Percentiles rank a stretch among this genome's conserved stretches.
These are phyloP conservation scores for Candida labiduridarum DNA, from an alignment of 1,139 yeast genomes.

Conservation along the genomic window DNA sequence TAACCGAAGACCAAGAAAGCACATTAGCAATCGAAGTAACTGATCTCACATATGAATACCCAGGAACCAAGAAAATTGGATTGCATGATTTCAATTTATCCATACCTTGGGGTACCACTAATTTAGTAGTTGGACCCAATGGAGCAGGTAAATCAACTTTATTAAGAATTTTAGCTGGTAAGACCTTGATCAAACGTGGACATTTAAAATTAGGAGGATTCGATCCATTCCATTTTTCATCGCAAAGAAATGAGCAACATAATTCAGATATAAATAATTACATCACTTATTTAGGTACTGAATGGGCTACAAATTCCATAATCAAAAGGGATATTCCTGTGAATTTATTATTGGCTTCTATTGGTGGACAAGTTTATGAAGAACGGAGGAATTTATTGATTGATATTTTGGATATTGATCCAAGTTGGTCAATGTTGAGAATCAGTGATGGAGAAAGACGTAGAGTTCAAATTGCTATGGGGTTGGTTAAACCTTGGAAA, in stretches of 20 bases:
- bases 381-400: slow-evolving; percentile 79
- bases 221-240: slow-evolving; percentile 84
- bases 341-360: slow-evolving; percentile 69
- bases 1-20: slow-evolving; percentile 9
- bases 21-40: slow-evolving; percentile 63
- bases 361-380: slow-evolving; percentile 76
- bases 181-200: slow-evolving; percentile 79
- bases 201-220: slow-evolving; percentile 69
- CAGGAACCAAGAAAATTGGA: slow-evolving; percentile 64
- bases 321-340: slow-evolving; percentile 92
- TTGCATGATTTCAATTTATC: slow-evolving; percentile 61
- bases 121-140: slow-evolving; percentile 86
- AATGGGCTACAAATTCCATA: slow-evolving; percentile 93
- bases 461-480: slow-evolving; percentile 93
- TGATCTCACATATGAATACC: slow-evolving; percentile 70
- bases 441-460: slow-evolving; percentile 95
- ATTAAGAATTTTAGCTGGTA: slow-evolving; percentile 83
- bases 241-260: slow-evolving; percentile 34
- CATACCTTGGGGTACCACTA: slow-evolving; percentile 72
- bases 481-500: slow-evolving; percentile 87
- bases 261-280: slow-evolving; percentile 48
- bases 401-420: slow-evolving; percentile 78
- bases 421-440: slow-evolving; percentile 88
- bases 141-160: slow-evolving; percentile 97
- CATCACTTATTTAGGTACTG: slow-evolving; percentile 88